These are phyloP conservation scores for Teunomyces stri DNA, from an alignment of 805 yeast genomes.

Conservation along the genomic window DNA sequence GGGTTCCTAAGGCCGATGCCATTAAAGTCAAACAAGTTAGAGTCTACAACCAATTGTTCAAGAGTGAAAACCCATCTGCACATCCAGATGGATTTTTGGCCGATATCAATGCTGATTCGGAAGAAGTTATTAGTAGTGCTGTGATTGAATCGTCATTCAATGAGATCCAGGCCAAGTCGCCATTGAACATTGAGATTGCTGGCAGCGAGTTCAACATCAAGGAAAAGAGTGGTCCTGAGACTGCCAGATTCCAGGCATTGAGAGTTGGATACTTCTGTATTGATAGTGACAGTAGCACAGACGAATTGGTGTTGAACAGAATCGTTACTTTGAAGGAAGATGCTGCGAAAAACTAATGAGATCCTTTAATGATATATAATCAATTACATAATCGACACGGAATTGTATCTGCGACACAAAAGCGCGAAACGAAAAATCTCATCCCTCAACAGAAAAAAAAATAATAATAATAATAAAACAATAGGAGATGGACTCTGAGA, in stretches of 20 bases:
- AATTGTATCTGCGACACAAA: not conserved
- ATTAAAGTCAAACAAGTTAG: constrained; percentile 71
- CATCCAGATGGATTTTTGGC: constrained; percentile 85
- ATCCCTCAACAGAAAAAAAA: too few species aligned
- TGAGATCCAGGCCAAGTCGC: constrained; percentile 66
- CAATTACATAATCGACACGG: not conserved
- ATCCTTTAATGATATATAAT: not conserved
- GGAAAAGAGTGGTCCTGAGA: constrained; percentile 65
- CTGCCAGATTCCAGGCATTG: constrained; percentile 96
- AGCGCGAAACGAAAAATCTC: not conserved
- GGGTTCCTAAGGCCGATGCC: constrained; percentile 77
- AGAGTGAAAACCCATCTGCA: constrained; percentile 85
- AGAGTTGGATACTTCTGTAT: constrained; percentile 94
- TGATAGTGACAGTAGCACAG: constrained; percentile 71
- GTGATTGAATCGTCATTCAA: constrained; percentile 73
- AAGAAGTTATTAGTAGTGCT: constrained; percentile 61
- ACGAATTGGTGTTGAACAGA: constrained; percentile 73
- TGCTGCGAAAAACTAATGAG: constrained; percentile 40
- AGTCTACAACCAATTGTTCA: constrained; percentile 82
- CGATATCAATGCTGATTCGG: constrained; percentile 80
- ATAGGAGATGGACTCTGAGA: not conserved
- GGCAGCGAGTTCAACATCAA: constrained; percentile 66
- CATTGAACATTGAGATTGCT: constrained; percentile 64
- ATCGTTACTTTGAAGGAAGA: constrained; percentile 93
- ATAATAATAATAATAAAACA: not conserved